Percentiles rank a stretch among this genome's conserved stretches.
These are phyloP conservation scores for Gnomoniopsis sp. DNA, from an alignment of 2,329 filamentous ascomycete species.

Conservation along the genomic window DNA sequence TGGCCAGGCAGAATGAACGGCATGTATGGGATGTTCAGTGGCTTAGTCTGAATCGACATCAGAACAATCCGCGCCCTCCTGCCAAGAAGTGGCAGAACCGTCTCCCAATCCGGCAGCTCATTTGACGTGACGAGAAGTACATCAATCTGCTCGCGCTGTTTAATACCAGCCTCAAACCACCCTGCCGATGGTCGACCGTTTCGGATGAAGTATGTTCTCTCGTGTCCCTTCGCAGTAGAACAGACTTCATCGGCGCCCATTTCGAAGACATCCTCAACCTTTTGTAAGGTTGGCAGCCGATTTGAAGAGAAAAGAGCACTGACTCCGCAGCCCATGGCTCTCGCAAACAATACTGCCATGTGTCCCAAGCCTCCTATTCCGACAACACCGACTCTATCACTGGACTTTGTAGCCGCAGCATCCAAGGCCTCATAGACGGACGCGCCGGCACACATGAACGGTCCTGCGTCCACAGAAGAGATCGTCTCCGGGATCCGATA, in stretches of 20 bases:
- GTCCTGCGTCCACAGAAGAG: slow-evolving; percentile 36
- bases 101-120: slow-evolving; percentile 10
- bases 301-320: slow-evolving; percentile 6
- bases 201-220: neutral
- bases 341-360: slow-evolving; percentile 60
- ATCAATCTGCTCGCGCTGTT: neutral
- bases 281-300: neutral
- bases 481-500: slow-evolving; percentile 37
- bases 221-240: slow-evolving; percentile 1
- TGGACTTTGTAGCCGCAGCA: slow-evolving; percentile 23
- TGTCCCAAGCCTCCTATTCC: slow-evolving; percentile 61
- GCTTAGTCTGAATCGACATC: slow-evolving; percentile 13
- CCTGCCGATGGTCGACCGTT: neutral
- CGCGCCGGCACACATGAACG: slow-evolving; percentile 43
- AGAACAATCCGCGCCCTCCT: slow-evolving; percentile 13
- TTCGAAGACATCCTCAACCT: slow-evolving; percentile 12
- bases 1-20: slow-evolving; percentile 15
- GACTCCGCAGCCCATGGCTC: slow-evolving; percentile 50
- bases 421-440: slow-evolving; percentile 34
- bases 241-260: slow-evolving; percentile 17
- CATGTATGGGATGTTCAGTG: slow-evolving; percentile 15
- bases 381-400: slow-evolving; percentile 36
- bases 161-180: neutral
- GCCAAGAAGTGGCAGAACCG: slow-evolving; percentile 3
- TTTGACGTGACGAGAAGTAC: slow-evolving; percentile 11